Evolutionary conservation across 192 early-diverging fungal genomes (phyloP).

Genomic region (Linnemannia exigua): DNA sequence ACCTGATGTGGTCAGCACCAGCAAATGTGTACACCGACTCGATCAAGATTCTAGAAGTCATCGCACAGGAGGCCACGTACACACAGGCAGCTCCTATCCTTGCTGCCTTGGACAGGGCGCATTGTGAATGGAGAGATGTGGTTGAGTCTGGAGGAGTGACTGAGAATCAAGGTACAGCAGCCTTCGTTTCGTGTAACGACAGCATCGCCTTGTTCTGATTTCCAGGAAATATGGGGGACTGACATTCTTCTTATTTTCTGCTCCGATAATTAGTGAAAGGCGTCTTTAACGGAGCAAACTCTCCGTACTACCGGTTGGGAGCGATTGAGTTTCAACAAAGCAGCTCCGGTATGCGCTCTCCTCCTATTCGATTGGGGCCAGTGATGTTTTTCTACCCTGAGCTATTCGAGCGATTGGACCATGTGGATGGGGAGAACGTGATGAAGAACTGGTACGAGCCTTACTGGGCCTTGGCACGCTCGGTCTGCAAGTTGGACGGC

Average conservation of each 20-base stretch:
- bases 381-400: slow-evolving; percentile 37
- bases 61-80: slow-evolving; percentile 37
- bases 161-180: slow-evolving; percentile 19
- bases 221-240: not conserved
- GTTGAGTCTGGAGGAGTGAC: slow-evolving; percentile 9
- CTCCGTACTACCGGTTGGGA: slow-evolving; percentile 35
- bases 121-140: slow-evolving; percentile 27
- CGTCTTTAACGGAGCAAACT: slow-evolving; percentile 38
- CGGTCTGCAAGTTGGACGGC: slow-evolving; percentile 34
- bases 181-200: not conserved
- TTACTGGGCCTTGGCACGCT: slow-evolving; percentile 30
- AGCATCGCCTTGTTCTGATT: not conserved
- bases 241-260: not conserved
- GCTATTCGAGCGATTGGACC: slow-evolving; percentile 12
- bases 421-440: slow-evolving; percentile 1
- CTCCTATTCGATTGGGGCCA: slow-evolving; percentile 45
- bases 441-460: slow-evolving; percentile 28
- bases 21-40: slow-evolving; percentile 22
- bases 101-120: slow-evolving; percentile 20
- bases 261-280: slow-evolving; percentile 18
- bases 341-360: slow-evolving; percentile 1
- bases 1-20: slow-evolving; percentile 45
- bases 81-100: slow-evolving; percentile 25
- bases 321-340: slow-evolving; percentile 24
- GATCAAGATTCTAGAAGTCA: slow-evolving; percentile 32